These are phyloP conservation scores for Cladobotryum mycophilum DNA, from an alignment of 2,329 filamentous ascomycete genomes.

Conservation along the genomic window DNA sequence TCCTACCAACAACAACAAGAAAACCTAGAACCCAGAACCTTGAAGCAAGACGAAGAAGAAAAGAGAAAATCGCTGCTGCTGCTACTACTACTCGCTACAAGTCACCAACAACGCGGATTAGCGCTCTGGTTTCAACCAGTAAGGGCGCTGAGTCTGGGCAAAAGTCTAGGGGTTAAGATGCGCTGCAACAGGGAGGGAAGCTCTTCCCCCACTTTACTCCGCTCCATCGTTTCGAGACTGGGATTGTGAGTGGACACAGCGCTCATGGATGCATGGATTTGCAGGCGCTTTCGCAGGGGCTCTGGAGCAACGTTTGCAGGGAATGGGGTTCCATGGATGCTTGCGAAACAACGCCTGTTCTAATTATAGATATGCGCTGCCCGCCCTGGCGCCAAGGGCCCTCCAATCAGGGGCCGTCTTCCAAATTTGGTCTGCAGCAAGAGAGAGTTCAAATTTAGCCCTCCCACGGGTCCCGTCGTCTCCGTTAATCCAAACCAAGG, in stretches of 20 bases:
- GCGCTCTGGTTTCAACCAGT: slow-evolving; percentile 2
- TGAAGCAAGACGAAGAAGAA: neutral
- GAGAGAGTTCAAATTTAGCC: slow-evolving; percentile 12
- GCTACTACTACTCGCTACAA: neutral
- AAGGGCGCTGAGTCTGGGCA: neutral
- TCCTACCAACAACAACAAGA: too few relatives aligned
- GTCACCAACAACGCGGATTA: neutral
- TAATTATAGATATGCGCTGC: slow-evolving; percentile 29
- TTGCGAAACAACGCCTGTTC: slow-evolving; percentile 16
- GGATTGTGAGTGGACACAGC: slow-evolving; percentile 7
- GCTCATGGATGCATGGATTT: slow-evolving; percentile 4
- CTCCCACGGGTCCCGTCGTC: slow-evolving; percentile 6
- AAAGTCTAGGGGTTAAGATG: neutral
- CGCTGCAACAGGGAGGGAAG: slow-evolving; percentile 2
- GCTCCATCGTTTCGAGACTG: slow-evolving; percentile 12
- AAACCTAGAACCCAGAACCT: too few relatives aligned
- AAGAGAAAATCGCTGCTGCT: neutral
- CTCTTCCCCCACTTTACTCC: slow-evolving; percentile 6
- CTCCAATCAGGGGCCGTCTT: slow-evolving; percentile 22
- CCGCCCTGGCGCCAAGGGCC: slow-evolving; percentile 24
- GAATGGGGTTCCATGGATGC: neutral
- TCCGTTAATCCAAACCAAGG: neutral
- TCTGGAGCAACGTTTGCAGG: too few relatives aligned
- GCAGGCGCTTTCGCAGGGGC: too few relatives aligned
- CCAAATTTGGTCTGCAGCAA: slow-evolving; percentile 21